A percentile compares a stretch with the other conserved stretches of the same genome.
phyloP scores from a whole-genome alignment of 169 alveolate genomes.

The Eimeria mitis region DNA sequence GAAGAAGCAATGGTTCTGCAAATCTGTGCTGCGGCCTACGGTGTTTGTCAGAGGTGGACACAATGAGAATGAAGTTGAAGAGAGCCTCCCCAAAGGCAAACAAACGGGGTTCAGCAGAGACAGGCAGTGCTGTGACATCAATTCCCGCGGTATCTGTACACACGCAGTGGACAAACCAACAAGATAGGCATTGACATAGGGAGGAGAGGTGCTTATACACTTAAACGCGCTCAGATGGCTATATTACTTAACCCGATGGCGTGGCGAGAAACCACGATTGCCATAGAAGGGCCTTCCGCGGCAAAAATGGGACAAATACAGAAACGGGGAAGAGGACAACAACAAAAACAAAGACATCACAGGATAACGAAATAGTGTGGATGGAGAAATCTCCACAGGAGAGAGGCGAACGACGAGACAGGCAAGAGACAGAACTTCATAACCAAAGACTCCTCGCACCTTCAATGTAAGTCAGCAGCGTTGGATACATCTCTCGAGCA shows the following conservation, averaged over 20 bases:
- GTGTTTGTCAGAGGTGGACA: constrained; percentile 10
- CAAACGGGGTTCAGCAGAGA: constrained; percentile 6
- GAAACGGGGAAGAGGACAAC: not conserved
- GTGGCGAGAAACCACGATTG: not conserved
- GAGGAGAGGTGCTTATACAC: not conserved
- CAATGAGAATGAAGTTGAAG: constrained; percentile 17
- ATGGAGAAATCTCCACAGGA: not conserved
- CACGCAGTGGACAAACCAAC: not conserved
- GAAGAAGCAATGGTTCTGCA: not conserved
- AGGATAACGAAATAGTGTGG: not conserved
- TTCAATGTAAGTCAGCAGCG: constrained; percentile 20
- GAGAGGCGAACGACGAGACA: not conserved
- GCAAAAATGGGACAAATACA: not conserved
- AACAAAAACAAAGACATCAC: not conserved
- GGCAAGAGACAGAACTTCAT: not conserved
- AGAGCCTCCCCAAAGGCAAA: constrained; percentile 49
- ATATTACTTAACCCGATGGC: not conserved
- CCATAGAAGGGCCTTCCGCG: not conserved
- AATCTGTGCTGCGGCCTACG: not conserved
- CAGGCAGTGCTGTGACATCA: constrained; percentile 20
- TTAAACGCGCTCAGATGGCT: not conserved
- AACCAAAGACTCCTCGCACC: not conserved
- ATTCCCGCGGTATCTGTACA: constrained; percentile 18
- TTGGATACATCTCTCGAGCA: not conserved
- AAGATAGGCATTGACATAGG: not conserved